Base-by-base conservation (phyloP, 306 rosid genomes). In the Malus sylvestris region DNA sequence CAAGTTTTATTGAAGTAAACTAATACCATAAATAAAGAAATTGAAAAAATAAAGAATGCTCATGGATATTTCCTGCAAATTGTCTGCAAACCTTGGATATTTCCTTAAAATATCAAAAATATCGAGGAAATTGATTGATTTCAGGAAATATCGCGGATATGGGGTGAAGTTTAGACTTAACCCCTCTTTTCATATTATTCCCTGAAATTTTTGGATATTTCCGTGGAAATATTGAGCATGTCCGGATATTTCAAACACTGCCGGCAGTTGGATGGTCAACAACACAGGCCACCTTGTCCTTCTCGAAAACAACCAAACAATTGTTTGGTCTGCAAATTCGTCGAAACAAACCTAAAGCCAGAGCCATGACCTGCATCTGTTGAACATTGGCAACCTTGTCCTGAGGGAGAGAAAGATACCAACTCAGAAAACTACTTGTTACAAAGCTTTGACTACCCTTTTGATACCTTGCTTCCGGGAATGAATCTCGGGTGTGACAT, bases 351-450 rank as follows among this genome's bases (percentile, higher is more conserved):
- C 79, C 15, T 72, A 60, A 38, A 82, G 46, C 22, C 22, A 64
- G 40, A 32, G 62, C n/a, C 86, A 82, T 8, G 20, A 69, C 1
- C 52, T 79, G 3, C 83, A 79, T 61, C 88, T 89, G 4, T 58
- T 89, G 19, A 86, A 84, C 60, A 53, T 71, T 0, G 94, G 94
- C 29, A 89, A 89, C 68, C 82, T 87, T 25, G 87, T 90, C n/a
- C 64, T 87, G 5, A 81, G 60, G 27, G 79, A 87, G 75, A 40
- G 27, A 66, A 68, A 3, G 77, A 78, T 33, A 45, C 3, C 3
- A 72, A 69, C 27, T 27, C 79, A 10, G 69, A 49, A 4, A 71
- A 2, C 20, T 85, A 72, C 23, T 40, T 84, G 30, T 89, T 91
- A 85, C 88, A 87, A 22, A 84, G 88, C 78, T 84, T 84, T 16